Evolutionary conservation across 169 alveolate species (phyloP), one percentile per base, ranked within the genome.

Genomic region (Eimeria sp.): DNA sequence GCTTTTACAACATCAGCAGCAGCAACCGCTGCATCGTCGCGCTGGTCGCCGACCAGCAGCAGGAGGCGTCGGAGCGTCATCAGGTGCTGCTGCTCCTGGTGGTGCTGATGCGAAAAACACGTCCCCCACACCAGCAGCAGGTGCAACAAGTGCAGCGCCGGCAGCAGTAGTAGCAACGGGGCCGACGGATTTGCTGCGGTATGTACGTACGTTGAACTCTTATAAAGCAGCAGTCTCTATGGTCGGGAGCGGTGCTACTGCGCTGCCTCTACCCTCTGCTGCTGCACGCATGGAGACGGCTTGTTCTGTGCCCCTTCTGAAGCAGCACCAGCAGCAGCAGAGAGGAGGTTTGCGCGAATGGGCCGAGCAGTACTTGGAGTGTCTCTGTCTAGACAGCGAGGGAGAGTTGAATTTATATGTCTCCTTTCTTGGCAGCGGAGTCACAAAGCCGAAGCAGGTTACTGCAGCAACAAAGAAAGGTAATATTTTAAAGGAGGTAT

Each of bases 401-500:
- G 89, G 49, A 27, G 88, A 47, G 65, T 40, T 90, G n/a, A 57
- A 40, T 30, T 13, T 73, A 63, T 16, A 30, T 11, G 89, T 90
- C 27, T 47, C 34, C 58, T 34, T 72, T 49, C 43, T 72, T 45
- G 95, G 89, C 45, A 90, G 57, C 43, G 95, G 95, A 10, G 45
- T 73, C n/a, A 73, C 95, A 9, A 34, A 58, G 61, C 95, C 95
- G 16, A 72, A 73, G 95, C 22, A 54, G 0, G 90, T 95, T 22
- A 27, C 76, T 30, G 61, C 94, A 10, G 80, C 58, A n/a, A 89
- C 94, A 78, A 65, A 58, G 3, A 47, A 49, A 11, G 97, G 97
- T n/a, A 54, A 83, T 22, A 78, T 43, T 49, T 89, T 67, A 54
- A 43, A 51, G 51, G 96, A 96, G 82, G 65, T 88, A n/a, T 95